These are phyloP conservation scores for Glonium stellatum DNA, from an alignment of 495 filamentous ascomycete genomes.

Conservation along the genomic window DNA sequence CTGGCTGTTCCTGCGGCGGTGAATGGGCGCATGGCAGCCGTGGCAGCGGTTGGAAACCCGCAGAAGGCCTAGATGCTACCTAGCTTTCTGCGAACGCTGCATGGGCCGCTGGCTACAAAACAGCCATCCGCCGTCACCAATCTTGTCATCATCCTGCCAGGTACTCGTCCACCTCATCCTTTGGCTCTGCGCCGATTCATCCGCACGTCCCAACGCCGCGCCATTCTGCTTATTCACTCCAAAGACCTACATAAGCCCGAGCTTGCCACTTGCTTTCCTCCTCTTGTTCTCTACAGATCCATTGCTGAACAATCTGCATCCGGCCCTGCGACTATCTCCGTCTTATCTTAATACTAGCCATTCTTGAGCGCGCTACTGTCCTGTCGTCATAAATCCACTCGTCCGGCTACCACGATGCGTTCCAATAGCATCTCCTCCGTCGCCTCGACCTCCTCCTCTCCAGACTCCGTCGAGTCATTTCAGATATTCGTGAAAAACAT, in stretches of 20 bases:
- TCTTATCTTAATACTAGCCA: not conserved
- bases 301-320: not conserved
- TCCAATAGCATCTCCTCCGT: conserved; percentile 35
- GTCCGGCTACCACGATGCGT: conserved; percentile 20
- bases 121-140: not conserved
- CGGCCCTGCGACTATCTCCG: not conserved
- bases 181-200: not conserved
- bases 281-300: not conserved
- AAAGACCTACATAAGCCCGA: not conserved
- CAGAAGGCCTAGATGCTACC: not conserved
- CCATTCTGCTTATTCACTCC: not conserved
- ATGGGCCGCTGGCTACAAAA: not conserved
- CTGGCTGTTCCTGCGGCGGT: not conserved
- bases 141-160: not conserved
- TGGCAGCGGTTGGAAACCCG: not conserved
- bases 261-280: not conserved
- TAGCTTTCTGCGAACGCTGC: not conserved
- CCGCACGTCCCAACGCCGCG: not conserved
- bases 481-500: conserved; percentile 48
- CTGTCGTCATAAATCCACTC: conserved; percentile 1
- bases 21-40: not conserved
- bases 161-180: not conserved
- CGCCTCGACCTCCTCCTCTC: conserved; percentile 29
- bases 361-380: not conserved
- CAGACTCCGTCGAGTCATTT: conserved; percentile 37